A percentile compares a stretch with the other conserved stretches of the same genome.
These are phyloP conservation scores for Helicocarpus griseus DNA, from an alignment of 2,329 filamentous ascomycete species.

Conservation along the genomic window DNA sequence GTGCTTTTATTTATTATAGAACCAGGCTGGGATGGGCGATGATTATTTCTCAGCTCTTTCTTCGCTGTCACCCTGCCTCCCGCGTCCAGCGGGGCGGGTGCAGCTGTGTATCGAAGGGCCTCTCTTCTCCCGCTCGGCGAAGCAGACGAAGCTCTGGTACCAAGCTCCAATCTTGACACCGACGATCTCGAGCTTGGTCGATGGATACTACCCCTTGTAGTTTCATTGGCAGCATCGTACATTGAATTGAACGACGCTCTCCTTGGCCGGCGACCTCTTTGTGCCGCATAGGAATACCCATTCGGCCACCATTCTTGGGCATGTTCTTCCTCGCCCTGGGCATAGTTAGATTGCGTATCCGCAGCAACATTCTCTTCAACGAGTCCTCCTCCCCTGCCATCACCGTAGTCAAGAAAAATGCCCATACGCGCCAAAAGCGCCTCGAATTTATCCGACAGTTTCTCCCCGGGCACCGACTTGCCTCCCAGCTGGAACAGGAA, in stretches of 20 bases:
- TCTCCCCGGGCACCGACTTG: constrained; percentile 42
- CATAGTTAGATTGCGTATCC: constrained; percentile 12
- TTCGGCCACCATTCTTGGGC: constrained; percentile 12
- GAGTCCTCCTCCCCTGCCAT: constrained; percentile 13
- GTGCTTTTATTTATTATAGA: background rate
- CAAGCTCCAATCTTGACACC: constrained; percentile 31
- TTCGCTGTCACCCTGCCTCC: constrained; percentile 3
- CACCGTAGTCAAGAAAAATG: constrained; percentile 57
- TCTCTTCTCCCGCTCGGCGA: constrained; percentile 9
- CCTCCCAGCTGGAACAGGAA: constrained; percentile 72
- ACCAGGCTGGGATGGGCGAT: background rate
- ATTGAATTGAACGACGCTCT: constrained; percentile 47
- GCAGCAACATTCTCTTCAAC: background rate
- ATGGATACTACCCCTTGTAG: constrained; percentile 33
- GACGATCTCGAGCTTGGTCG: constrained; percentile 36
- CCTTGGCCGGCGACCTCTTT: constrained; percentile 27
- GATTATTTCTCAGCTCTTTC: background rate
- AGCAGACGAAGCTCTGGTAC: constrained; percentile 7
- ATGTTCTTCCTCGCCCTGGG: constrained; percentile 2
- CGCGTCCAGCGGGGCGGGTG: background rate
- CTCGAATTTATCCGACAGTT: constrained; percentile 61
- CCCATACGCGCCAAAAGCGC: constrained; percentile 58
- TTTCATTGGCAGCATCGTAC: constrained; percentile 44
- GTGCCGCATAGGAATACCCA: constrained; percentile 20
- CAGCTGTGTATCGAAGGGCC: constrained; percentile 16